phyloP scores from a whole-genome alignment of 495 filamentous ascomycete genomes.

The Trichoderma gamsii region DNA sequence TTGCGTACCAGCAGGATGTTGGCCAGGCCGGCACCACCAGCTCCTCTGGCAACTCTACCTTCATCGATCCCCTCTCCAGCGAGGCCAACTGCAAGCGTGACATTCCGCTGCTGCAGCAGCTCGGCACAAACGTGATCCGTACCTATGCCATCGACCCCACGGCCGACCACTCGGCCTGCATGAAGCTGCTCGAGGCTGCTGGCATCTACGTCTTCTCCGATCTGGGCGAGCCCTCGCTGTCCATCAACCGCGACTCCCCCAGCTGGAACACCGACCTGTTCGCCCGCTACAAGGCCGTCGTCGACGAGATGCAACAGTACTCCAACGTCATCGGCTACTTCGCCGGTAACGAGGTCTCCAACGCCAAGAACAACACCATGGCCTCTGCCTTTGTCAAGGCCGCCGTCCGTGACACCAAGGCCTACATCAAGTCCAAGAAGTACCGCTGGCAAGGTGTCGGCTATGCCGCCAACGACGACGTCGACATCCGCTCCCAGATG shows the following conservation, averaged over 20 bases:
- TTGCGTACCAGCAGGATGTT: constrained; percentile 74
- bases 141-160: constrained; percentile 86
- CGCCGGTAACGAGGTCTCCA: constrained; percentile 93
- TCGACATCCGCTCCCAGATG: constrained; percentile 67
- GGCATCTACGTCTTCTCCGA: constrained; percentile 95
- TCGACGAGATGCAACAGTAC: constrained; percentile 74
- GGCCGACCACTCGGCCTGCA: constrained; percentile 73
- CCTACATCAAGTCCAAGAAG: constrained; percentile 73
- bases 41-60: constrained; percentile 34
- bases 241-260: constrained; percentile 77
- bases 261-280: constrained; percentile 71
- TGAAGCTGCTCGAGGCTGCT: constrained; percentile 72
- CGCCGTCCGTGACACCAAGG: constrained; percentile 89
- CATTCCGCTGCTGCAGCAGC: constrained; percentile 67
- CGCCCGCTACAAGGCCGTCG: constrained; percentile 71
- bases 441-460: constrained; percentile 83
- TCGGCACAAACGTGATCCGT: constrained; percentile 85
- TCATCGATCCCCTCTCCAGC: constrained; percentile 67
- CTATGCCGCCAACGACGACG: constrained; percentile 90
- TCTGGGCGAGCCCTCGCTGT: constrained; percentile 68
- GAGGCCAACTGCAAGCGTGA: constrained; percentile 66
- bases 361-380: constrained; percentile 70
- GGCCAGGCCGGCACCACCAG: constrained; percentile 33
- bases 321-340: constrained; percentile 92
- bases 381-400: constrained; percentile 94